phyloP scores from a whole-genome alignment of 495 filamentous ascomycete species.

The Cercophora scortea region DNA sequence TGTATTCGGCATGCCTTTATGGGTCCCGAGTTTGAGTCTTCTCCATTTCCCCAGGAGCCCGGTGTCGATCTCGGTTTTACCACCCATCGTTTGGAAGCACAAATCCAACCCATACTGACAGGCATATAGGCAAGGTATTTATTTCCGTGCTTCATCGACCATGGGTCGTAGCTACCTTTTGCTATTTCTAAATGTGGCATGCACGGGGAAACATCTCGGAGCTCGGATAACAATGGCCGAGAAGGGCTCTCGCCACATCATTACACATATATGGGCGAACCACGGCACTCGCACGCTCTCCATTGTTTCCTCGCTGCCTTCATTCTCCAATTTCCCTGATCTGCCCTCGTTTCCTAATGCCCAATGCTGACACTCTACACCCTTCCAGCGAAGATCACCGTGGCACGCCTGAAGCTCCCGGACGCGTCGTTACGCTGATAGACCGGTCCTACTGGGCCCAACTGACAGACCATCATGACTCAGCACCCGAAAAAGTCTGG shows the following conservation, averaged over 20 bases:
- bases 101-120: conserved; percentile 11
- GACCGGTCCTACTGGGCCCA: conserved; percentile 71
- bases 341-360: background rate
- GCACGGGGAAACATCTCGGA: background rate
- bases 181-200: background rate
- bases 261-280: background rate
- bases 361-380: too few species aligned
- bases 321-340: background rate
- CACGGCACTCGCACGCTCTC: background rate
- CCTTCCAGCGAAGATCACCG: conserved; percentile 77
- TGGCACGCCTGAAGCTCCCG: conserved; percentile 78
- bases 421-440: conserved; percentile 90
- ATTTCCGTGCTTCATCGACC: too few species aligned
- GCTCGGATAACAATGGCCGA: background rate
- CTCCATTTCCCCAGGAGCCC: background rate
- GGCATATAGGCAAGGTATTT: conserved; percentile 48
- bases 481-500: conserved; percentile 64
- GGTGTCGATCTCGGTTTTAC: background rate
- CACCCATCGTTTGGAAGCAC: background rate
- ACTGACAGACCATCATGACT: conserved; percentile 59
- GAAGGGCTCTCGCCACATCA: background rate
- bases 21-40: background rate
- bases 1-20: background rate
- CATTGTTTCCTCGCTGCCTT: background rate
- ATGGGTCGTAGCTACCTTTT: conserved; percentile 1